Base-by-base conservation (phyloP, 2,329 filamentous ascomycete genomes). In the Clarireedia hainanense region DNA sequence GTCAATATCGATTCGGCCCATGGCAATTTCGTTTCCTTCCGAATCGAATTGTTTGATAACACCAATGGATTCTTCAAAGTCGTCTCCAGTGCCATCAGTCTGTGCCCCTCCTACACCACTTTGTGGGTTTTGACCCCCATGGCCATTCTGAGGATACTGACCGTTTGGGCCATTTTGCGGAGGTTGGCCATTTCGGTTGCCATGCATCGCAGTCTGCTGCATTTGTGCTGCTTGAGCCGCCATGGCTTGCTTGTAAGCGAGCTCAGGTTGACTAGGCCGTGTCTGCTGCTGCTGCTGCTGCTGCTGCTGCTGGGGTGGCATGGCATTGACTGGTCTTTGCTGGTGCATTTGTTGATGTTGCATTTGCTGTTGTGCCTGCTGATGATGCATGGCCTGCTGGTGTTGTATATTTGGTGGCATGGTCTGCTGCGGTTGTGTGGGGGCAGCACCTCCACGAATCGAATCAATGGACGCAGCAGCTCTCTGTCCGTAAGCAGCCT, bases 11-110 rank as follows among this genome's bases (percentile, higher is more conserved):
- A 83, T 70, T 51, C 80, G 75, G 24, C 79, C 80, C 73, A 79
- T 78, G 72, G 77, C 80, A 30, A 72, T 73, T 48, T 76, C 73
- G 60, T 80, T 76, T 6, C 80, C 82, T 39, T 77, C 71, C 4
- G 76, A 74, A 56, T 77, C 75, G 45, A 79, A 75, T 60, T 78
- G 77, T 65, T 85, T 75, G 45, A 89, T 72, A 42, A 88, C 74
- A 7, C 79, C 81, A 34, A 73, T 70, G 71, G 75, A 77, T 54
- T 61, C 59, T 40, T 81, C 76, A 5, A 80, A 80, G 43, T 81
- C 71, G 3, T 79, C 77, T 56, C 78, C 78, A 34, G 87, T 74
- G 50, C 91, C 92, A 67, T 97, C 92, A 14, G 86, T 86, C 70
- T 96, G 88, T 24, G 83, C 72, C 48, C 75, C 75, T 49, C 71